Evolutionary conservation across 2,329 filamentous ascomycete genomes (phyloP).

Genomic region (Aspergillus oerlinghausenensis): DNA sequence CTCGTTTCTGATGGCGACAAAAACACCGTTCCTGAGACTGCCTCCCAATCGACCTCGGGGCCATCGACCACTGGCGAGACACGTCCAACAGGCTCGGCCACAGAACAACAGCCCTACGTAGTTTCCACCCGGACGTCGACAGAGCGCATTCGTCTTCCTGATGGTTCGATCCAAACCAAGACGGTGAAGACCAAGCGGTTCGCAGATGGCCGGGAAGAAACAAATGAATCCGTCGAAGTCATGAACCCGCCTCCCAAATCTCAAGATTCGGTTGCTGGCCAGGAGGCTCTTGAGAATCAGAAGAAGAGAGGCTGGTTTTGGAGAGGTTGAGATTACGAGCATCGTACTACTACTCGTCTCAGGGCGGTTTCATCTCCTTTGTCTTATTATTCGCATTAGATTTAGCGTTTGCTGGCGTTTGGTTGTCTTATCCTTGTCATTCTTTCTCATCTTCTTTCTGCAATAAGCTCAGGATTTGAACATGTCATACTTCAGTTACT

Average conservation of each 20-base stretch:
- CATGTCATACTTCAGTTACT: background rate
- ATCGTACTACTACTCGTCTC: background rate
- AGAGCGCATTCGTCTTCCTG: conserved; percentile 50
- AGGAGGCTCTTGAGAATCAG: conserved; percentile 6
- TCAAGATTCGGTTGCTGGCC: conserved; percentile 5
- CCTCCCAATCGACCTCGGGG: conserved; percentile 1
- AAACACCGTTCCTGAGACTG: conserved; percentile 20
- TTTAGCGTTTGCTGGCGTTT: background rate
- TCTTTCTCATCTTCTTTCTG: background rate
- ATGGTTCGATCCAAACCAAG: conserved; percentile 56
- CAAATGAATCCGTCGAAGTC: conserved; percentile 49
- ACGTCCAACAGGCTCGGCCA: background rate
- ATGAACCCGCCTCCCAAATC: conserved; percentile 20
- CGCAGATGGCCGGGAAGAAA: conserved; percentile 57
- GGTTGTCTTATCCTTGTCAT: background rate
- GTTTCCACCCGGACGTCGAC: conserved; percentile 56
- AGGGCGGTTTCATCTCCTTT: background rate
- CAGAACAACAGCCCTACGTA: conserved; percentile 28
- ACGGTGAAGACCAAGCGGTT: conserved; percentile 56
- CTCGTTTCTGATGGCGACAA: conserved; percentile 22
- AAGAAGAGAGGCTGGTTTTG: conserved; percentile 35
- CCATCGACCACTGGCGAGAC: background rate
- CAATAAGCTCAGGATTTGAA: background rate
- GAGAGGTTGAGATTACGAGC: conserved; percentile 23
- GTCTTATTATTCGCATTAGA: background rate